Percentiles rank a stretch among this genome's conserved stretches.
Evolutionary conservation across 2,329 filamentous ascomycete genomes (phyloP).

Genomic region (Hirsutella minnesotensis): DNA sequence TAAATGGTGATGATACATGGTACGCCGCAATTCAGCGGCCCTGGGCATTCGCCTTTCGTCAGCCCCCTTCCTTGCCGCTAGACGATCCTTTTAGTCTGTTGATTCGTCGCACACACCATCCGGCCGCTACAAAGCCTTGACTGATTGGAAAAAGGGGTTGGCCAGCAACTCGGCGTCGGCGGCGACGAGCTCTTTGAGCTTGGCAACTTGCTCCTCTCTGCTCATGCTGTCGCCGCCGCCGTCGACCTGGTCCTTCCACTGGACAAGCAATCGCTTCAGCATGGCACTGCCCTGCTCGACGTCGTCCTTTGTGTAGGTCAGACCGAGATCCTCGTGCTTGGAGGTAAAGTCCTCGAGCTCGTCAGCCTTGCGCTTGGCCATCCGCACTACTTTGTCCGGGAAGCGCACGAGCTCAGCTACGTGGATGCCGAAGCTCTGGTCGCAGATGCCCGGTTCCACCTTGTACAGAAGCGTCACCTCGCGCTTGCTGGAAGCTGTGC

Average conservation of each 20-base stretch:
- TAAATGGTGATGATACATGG: no score
- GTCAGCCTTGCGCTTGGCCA: conserved; percentile 98
- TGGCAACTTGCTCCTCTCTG: conserved; percentile 64
- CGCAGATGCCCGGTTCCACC: conserved; percentile 88
- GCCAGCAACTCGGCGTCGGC: conserved; percentile 52
- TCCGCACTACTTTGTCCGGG: conserved; percentile 91
- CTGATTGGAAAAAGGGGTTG: conserved; percentile 61
- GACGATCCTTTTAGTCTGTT: neutral
- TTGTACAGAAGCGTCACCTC: conserved; percentile 96
- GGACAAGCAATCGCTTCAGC: conserved; percentile 69
- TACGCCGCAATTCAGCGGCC: no score
- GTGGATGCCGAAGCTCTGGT: conserved; percentile 97
- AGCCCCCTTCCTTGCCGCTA: no score
- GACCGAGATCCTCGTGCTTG: conserved; percentile 53
- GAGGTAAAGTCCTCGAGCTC: conserved; percentile 92
- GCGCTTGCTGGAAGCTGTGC: conserved; percentile 35
- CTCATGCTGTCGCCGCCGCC: conserved; percentile 39
- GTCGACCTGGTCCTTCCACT: conserved; percentile 72
- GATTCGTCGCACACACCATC: neutral
- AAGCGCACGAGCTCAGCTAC: conserved; percentile 95
- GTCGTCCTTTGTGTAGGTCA: conserved; percentile 66
- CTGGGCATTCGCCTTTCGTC: no score
- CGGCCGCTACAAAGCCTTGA: conserved; percentile 37
- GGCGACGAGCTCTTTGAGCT: conserved; percentile 69
- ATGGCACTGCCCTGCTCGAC: conserved; percentile 79